Evolutionary conservation across 2,329 filamentous ascomycete genomes (phyloP).

Genomic region (Aspergillus carbonarius): DNA sequence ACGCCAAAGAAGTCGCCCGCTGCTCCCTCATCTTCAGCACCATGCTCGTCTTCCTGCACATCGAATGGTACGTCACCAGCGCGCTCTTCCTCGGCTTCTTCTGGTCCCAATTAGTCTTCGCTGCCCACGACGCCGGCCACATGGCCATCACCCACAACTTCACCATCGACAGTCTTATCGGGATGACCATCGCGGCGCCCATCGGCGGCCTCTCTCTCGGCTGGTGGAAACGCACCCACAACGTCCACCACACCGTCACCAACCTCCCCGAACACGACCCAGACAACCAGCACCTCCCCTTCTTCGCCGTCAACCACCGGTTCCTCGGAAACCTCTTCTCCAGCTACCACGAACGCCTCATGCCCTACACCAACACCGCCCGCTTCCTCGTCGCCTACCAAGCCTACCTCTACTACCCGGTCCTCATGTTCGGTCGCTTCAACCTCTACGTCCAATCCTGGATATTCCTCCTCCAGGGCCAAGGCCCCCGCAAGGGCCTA

Average conservation of each 20-base stretch:
- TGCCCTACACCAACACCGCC: slow-evolving; percentile 72
- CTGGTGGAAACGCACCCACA: slow-evolving; percentile 97
- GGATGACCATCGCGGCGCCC: slow-evolving; percentile 84
- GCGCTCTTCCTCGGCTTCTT: slow-evolving; percentile 73
- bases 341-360: slow-evolving; percentile 76
- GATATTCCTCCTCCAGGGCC: slow-evolving; percentile 67
- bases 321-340: slow-evolving; percentile 70
- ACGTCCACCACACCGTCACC: slow-evolving; percentile 93
- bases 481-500: slow-evolving; percentile 69
- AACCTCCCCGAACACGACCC: slow-evolving; percentile 94
- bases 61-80: slow-evolving; percentile 65
- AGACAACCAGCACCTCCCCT: slow-evolving; percentile 84
- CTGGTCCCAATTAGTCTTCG: slow-evolving; percentile 92
- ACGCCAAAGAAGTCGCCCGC: slow-evolving; percentile 66
- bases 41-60: slow-evolving; percentile 52
- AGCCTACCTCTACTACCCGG: slow-evolving; percentile 75
- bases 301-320: slow-evolving; percentile 84
- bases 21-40: slow-evolving; percentile 64
- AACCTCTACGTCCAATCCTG: slow-evolving; percentile 84
- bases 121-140: slow-evolving; percentile 88
- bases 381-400: slow-evolving; percentile 68
- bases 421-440: slow-evolving; percentile 78
- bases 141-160: slow-evolving; percentile 95
- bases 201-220: slow-evolving; percentile 82
- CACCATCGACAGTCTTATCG: slow-evolving; percentile 74